phyloP scores from a whole-genome alignment of 164 flowering plant species.

The Dillenia suffruticosa region DNA sequence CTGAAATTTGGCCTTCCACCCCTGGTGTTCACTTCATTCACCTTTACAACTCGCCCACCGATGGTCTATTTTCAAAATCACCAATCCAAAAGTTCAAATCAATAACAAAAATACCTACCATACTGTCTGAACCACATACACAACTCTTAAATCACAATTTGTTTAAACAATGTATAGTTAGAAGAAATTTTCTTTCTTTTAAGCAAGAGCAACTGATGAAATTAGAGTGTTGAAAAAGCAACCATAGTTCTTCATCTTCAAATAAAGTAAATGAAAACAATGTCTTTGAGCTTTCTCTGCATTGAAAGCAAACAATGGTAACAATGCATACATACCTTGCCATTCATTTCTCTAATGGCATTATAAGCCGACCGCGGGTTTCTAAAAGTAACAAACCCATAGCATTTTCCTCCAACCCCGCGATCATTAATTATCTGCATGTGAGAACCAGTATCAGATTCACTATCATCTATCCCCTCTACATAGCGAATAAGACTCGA shows the following conservation, averaged over 20 bases:
- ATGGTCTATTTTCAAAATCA: conserved; percentile 48
- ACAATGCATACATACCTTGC: conserved; percentile 48
- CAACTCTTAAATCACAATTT: too few species aligned
- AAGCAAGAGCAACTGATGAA: neutral
- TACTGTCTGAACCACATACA: too few species aligned
- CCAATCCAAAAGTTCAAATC: conserved; percentile 16
- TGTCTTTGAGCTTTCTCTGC: too few species aligned
- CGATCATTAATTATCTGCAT: conserved; percentile 79
- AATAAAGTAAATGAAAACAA: too few species aligned
- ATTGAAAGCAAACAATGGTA: too few species aligned
- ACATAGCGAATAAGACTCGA: neutral
- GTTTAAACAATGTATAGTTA: too few species aligned
- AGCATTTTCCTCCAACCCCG: conserved; percentile 78
- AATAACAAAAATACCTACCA: neutral
- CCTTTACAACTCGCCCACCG: conserved; percentile 76
- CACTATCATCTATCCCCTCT: too few species aligned
- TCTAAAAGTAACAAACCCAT: conserved; percentile 85
- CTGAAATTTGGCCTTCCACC: conserved; percentile 46
- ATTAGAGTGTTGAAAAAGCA: too few species aligned
- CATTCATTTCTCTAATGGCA: conserved; percentile 91
- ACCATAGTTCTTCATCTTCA: too few species aligned
- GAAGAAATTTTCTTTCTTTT: too few species aligned
- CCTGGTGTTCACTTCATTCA: conserved; percentile 75
- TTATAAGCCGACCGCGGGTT: conserved; percentile 77
- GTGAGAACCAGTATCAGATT: neutral